Percentiles rank a stretch among this genome's conserved stretches.
Evolutionary conservation across 257 asterid species (phyloP).

Genomic region (Echium plantagineum): DNA sequence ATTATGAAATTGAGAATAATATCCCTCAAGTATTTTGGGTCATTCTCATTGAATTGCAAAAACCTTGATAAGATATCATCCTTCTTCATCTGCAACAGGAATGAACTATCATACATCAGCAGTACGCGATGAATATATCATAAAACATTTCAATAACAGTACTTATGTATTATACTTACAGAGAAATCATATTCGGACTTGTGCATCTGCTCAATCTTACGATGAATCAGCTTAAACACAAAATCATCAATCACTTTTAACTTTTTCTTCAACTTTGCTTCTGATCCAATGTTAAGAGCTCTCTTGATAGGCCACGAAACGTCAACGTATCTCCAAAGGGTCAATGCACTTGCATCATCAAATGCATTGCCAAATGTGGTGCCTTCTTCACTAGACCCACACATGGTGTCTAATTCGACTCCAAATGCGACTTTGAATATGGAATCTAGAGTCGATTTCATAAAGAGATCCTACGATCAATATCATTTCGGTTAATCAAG

Average conservation of each 20-base stretch:
- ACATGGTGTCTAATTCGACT: slow-evolving; percentile 43
- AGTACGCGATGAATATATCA: neutral
- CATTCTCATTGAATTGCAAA: slow-evolving; percentile 19
- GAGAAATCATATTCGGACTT: slow-evolving; percentile 18
- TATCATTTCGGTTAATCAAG: neutral
- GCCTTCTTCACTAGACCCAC: slow-evolving; percentile 49
- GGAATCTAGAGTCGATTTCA: slow-evolving; percentile 47
- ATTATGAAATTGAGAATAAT: slow-evolving; percentile 42
- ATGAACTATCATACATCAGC: neutral
- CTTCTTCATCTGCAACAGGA: slow-evolving; percentile 34
- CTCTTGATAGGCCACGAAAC: slow-evolving; percentile 39
- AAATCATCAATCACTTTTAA: slow-evolving; percentile 32
- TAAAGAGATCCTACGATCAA: slow-evolving; percentile 38
- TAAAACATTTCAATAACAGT: neutral
- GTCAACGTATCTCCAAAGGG: slow-evolving; percentile 44
- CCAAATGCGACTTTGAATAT: slow-evolving; percentile 47
- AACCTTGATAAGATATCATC: slow-evolving; percentile 55
- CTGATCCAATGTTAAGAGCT: slow-evolving; percentile 36
- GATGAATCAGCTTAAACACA: slow-evolving; percentile 36
- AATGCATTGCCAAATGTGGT: slow-evolving; percentile 31
- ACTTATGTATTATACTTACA: slow-evolving; percentile 19
- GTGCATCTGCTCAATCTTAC: slow-evolving; percentile 30
- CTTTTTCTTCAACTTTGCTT: slow-evolving; percentile 32
- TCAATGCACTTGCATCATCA: slow-evolving; percentile 44
- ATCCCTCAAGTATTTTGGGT: slow-evolving; percentile 43